Conservation (phyloP, 2,329 filamentous ascomycete genomes). For the Cladosporium austrohemisphaericum region DNA sequence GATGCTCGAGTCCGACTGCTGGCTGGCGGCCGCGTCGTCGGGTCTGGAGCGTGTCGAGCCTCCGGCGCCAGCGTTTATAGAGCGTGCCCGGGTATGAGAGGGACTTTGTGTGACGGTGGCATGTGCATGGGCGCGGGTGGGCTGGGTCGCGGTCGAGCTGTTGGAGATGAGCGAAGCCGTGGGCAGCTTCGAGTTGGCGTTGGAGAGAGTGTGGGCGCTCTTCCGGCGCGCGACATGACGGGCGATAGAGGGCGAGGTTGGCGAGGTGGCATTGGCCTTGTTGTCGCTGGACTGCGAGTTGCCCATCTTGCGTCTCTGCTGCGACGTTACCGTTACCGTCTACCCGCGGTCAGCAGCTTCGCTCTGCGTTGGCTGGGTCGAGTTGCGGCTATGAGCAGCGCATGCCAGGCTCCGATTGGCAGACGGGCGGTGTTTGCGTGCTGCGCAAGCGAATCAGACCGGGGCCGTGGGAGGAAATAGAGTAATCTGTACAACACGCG, state of each 20-base stretch:
- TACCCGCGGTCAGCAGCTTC: neutral
- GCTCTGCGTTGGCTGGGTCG: conserved; percentile 2
- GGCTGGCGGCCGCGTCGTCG: conserved; percentile 13
- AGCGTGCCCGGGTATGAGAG: conserved; percentile 28
- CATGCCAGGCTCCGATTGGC: neutral
- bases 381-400: conserved; percentile 5
- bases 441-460: neutral
- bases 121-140: conserved; percentile 19
- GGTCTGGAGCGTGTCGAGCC: conserved; percentile 1
- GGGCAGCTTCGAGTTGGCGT: conserved; percentile 15
- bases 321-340: too few relatives aligned
- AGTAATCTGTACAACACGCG: neutral
- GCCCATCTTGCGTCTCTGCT: conserved; percentile 13
- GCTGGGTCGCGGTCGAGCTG: conserved; percentile 19
- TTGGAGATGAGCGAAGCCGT: conserved; percentile 21
- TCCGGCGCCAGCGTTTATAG: conserved; percentile 26
- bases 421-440: neutral
- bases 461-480: too few relatives aligned
- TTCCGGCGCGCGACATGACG: conserved; percentile 14
- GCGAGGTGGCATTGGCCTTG: conserved; percentile 6
- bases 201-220: conserved; percentile 16
- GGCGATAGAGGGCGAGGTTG: conserved; percentile 14
- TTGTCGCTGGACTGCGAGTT: conserved; percentile 16
- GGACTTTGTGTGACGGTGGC: conserved; percentile 19
- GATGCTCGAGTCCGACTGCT: conserved; percentile 12